phyloP scores from a whole-genome alignment of 202 grass and related monocot genomes.

The Brachypodium distachyon region DNA sequence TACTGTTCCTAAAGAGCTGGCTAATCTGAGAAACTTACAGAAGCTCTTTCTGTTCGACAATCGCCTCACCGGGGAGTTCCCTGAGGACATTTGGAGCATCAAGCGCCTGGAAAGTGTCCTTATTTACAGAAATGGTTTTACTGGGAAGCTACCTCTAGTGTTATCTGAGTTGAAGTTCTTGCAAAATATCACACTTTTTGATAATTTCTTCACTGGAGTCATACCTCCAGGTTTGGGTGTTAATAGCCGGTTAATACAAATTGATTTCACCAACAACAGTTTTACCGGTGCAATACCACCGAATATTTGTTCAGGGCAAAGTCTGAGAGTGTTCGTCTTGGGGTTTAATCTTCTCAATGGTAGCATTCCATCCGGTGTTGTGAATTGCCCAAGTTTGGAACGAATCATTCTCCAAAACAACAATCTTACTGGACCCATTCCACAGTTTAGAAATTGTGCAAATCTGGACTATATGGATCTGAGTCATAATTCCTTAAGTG shows the following conservation, averaged over 20 bases:
- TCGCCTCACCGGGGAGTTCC: conserved; percentile 48
- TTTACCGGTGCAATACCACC: conserved; percentile 59
- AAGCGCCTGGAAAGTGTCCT: conserved; percentile 37
- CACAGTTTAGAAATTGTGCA: conserved; percentile 29
- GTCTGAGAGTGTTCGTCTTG: conserved; percentile 36
- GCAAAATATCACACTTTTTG: conserved; percentile 42
- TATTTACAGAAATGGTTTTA: conserved; percentile 43
- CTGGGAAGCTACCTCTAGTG: conserved; percentile 39
- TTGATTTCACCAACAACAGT: conserved; percentile 73
- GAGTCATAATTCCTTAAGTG: conserved; percentile 54
- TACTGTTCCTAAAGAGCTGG: conserved; percentile 42
- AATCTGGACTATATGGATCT: conserved; percentile 50
- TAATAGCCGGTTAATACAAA: conserved; percentile 38
- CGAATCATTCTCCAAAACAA: conserved; percentile 51
- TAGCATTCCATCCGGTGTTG: conserved; percentile 46
- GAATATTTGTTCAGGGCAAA: conserved; percentile 56
- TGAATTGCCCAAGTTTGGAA: conserved; percentile 42
- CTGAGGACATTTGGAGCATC: conserved; percentile 64
- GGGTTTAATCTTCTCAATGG: conserved; percentile 50
- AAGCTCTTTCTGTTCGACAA: conserved; percentile 44
- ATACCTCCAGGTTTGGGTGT: conserved; percentile 60
- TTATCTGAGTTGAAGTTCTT: conserved; percentile 45
- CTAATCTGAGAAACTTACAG: conserved; percentile 36
- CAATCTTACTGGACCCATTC: conserved; percentile 43
- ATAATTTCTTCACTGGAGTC: conserved; percentile 58